Base-by-base conservation (phyloP, 148 eudicot genomes). In the Rhododendron ferrugineum region DNA sequence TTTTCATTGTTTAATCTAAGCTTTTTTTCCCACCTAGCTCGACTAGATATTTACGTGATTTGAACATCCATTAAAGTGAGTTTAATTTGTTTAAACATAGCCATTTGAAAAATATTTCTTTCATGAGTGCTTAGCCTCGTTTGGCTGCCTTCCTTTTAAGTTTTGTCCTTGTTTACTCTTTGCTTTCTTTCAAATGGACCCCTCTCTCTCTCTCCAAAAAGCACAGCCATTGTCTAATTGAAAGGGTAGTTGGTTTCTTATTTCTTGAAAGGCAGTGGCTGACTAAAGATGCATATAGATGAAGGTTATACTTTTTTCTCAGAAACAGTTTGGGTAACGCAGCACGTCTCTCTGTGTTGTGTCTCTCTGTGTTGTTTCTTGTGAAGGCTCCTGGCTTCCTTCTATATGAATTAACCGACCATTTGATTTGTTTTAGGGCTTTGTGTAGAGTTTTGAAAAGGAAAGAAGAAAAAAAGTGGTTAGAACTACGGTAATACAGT, bases 181-280 rank as follows among this genome's bases (percentile, higher is more conserved):
- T 52, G 82, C 62, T 79, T 79, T 79, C 62, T 79, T 50, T 52
- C 37, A 26, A 79, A 79, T 79, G 37, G 22, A 52, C 42, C 82
- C 36, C 62, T 50, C 62, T 49, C 82, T 80, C 64, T 80, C 82
- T 79, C 64, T 79, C 37, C 60, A 11, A 42, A 78, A 78, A 44
- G 20, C 11, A 5, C 22, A 47, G 22, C 62, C 22, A 28, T 79
- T 79, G 82, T 47, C 40, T 14, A 79, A 26, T 44, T 49, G 3
- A 11, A 79, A 49, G 34, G 82, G 82, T 3, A 16, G 64, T 7
- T 50, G 37, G 66, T 18, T 80, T 52, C 11, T 18, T 50, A 6
- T 16, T 46, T 30, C 18, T 37, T 47, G 11, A 30, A 49, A 56
- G 26, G 52, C 82, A 28, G 62, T 50, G 82, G 16, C 62, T 28